phyloP scores from a whole-genome alignment of 202 grass and related monocot species.

The Zoysia matrella region DNA sequence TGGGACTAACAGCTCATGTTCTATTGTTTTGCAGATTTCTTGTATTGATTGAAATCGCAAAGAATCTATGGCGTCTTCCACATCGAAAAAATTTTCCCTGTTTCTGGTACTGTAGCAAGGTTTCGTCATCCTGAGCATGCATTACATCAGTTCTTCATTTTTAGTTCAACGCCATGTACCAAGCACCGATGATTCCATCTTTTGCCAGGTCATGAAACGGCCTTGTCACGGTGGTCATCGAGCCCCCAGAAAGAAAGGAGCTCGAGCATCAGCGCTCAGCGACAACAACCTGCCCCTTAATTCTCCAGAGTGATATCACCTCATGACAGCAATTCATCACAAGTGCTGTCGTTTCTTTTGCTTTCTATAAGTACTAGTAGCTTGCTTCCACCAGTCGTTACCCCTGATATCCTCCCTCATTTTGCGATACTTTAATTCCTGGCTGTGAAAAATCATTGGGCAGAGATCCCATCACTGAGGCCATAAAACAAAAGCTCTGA shows the following conservation, averaged over 20 bases:
- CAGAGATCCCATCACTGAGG: conserved; percentile 38
- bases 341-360: conserved; percentile 31
- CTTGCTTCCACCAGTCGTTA: conserved; percentile 32
- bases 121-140: conserved; percentile 58
- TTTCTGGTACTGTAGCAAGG: conserved; percentile 26
- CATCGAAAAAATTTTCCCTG: neutral
- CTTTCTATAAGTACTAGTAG: conserved; percentile 30
- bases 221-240: conserved; percentile 2
- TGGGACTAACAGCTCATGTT: neutral
- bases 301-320: conserved; percentile 10
- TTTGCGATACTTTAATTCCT: conserved; percentile 46
- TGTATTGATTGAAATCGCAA: neutral
- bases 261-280: too few relatives aligned
- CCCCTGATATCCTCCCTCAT: conserved; percentile 14
- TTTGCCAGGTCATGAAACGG: conserved; percentile 31
- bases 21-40: neutral
- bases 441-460: conserved; percentile 21
- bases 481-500: conserved; percentile 60
- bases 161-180: conserved; percentile 11
- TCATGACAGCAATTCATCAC: conserved; percentile 32
- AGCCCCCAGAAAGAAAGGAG: too few relatives aligned
- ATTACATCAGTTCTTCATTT: conserved; percentile 48
- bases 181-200: conserved; percentile 34
- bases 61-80: neutral
- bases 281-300: too few relatives aligned